These are phyloP conservation scores for Melampsora abietis-canadensis DNA, from an alignment of 1,284 basidiomycete genomes.

Conservation along the genomic window DNA sequence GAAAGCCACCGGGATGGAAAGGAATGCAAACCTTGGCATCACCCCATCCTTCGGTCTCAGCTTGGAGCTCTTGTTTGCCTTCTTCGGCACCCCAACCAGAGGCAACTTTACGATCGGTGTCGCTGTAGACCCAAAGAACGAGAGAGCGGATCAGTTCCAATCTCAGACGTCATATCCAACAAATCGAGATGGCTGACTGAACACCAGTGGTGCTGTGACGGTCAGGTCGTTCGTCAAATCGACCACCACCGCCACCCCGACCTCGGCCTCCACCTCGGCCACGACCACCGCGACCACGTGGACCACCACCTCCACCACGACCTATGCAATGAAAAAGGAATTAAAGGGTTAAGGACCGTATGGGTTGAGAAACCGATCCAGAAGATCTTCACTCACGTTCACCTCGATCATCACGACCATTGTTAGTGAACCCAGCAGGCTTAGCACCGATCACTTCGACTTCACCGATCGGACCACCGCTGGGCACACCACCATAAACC, in stretches of 20 bases:
- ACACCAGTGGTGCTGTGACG: conserved; percentile 39
- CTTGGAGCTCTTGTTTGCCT: conserved; percentile 40
- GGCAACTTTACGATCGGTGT: conserved; percentile 40
- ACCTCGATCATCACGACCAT: conserved; percentile 37
- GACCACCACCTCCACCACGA: conserved; percentile 18
- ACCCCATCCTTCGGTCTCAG: conserved; percentile 41
- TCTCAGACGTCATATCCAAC: background rate
- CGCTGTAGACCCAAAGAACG: background rate
- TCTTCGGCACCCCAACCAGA: conserved; percentile 43
- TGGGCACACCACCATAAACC: conserved; percentile 25
- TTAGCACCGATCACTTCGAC: conserved; percentile 36
- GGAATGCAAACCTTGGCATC: conserved; percentile 17
- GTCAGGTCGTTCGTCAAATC: conserved; percentile 37
- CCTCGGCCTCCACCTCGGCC: conserved; percentile 28
- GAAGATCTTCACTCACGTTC: conserved; percentile 14
- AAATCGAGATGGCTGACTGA: conserved; percentile 13
- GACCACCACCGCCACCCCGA: conserved; percentile 29
- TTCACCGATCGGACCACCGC: conserved; percentile 12
- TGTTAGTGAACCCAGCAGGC: conserved; percentile 26
- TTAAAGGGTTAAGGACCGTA: background rate
- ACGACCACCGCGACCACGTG: conserved; percentile 21
- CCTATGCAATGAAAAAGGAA: background rate
- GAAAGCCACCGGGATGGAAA: background rate
- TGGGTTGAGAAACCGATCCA: background rate
- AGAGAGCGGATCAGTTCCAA: background rate